A percentile compares a stretch with the other conserved stretches of the same genome.
Conservation (phyloP, 768 basidiomycete genomes). For the Lyophyllum semitale region DNA sequence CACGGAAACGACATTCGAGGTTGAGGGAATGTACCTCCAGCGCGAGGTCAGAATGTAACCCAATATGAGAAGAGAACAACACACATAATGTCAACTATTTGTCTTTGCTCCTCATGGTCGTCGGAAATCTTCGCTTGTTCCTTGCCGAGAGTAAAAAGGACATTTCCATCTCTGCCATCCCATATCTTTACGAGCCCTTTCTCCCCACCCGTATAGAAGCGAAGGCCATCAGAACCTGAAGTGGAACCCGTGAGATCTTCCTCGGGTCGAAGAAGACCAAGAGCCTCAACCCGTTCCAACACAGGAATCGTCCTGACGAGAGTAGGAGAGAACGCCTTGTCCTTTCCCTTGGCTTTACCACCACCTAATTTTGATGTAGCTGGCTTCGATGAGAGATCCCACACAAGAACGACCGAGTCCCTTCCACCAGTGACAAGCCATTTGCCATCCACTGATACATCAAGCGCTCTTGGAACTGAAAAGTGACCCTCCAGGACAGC, state of each 20-base stretch:
- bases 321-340: slow-evolving; percentile 49
- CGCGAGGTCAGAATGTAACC: slow-evolving; percentile 14
- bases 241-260: slow-evolving; percentile 49
- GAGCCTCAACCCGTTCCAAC: slow-evolving; percentile 85
- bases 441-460: slow-evolving; percentile 80
- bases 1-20: slow-evolving; percentile 72
- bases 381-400: slow-evolving; percentile 67
- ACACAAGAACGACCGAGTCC: slow-evolving; percentile 90
- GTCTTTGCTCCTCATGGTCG: slow-evolving; percentile 77
- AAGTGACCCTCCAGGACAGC: slow-evolving; percentile 94
- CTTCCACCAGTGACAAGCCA: slow-evolving; percentile 92
- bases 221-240: slow-evolving; percentile 42
- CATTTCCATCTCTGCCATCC: slow-evolving; percentile 70
- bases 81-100: slow-evolving; percentile 82
- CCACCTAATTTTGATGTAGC: slow-evolving; percentile 25
- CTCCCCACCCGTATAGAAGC: slow-evolving; percentile 90
- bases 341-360: slow-evolving; percentile 52
- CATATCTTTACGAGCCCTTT: slow-evolving; percentile 85
- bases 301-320: slow-evolving; percentile 80
- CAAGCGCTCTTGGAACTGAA: slow-evolving; percentile 90
- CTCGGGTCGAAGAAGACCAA: slow-evolving; percentile 65
- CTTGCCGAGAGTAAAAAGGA: slow-evolving; percentile 60
- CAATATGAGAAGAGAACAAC: slow-evolving; percentile 30
- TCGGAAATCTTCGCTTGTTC: slow-evolving; percentile 46
- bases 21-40: slow-evolving; percentile 66